A percentile compares a stretch with the other conserved stretches of the same genome.
Conservation (phyloP, 1,284 basidiomycete species). For the Puccinia novopanici region DNA sequence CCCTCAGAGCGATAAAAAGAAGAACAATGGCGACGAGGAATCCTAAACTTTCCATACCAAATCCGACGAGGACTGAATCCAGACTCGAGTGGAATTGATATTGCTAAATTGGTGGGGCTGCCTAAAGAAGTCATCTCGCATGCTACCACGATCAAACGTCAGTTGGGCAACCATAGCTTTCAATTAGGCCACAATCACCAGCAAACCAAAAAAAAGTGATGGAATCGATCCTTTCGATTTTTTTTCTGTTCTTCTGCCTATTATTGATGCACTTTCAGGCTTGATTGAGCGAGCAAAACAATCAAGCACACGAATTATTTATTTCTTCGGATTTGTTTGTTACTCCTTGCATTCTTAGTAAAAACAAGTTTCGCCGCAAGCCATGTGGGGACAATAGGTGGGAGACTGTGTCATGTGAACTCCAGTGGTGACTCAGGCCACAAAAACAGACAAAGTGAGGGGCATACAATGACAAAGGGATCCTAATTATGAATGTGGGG, state of each 20-base stretch:
- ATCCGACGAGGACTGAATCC: conserved; percentile 81
- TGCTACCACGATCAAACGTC: conserved; percentile 60
- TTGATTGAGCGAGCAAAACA: not conserved
- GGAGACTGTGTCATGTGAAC: too few species aligned
- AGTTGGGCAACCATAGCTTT: not conserved
- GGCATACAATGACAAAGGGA: too few species aligned
- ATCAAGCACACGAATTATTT: too few species aligned
- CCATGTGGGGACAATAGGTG: too few species aligned
- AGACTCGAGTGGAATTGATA: conserved; percentile 88
- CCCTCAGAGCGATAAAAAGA: conserved; percentile 62
- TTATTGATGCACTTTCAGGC: not conserved
- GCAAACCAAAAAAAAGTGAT: not conserved
- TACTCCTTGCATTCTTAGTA: too few species aligned
- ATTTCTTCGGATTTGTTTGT: too few species aligned
- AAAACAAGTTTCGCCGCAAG: too few species aligned
- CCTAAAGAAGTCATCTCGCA: conserved; percentile 68
- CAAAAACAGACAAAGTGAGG: too few species aligned
- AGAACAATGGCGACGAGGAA: not conserved
- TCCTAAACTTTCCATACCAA: conserved; percentile 72
- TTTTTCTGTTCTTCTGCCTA: not conserved
- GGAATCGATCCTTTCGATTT: not conserved
- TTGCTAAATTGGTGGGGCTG: conserved; percentile 83
- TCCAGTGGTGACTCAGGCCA: too few species aligned
- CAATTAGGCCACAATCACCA: not conserved
- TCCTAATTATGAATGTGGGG: too few species aligned